Evolutionary conservation across 2,329 filamentous ascomycete genomes (phyloP).

Genomic region (Claviceps digitariae): DNA sequence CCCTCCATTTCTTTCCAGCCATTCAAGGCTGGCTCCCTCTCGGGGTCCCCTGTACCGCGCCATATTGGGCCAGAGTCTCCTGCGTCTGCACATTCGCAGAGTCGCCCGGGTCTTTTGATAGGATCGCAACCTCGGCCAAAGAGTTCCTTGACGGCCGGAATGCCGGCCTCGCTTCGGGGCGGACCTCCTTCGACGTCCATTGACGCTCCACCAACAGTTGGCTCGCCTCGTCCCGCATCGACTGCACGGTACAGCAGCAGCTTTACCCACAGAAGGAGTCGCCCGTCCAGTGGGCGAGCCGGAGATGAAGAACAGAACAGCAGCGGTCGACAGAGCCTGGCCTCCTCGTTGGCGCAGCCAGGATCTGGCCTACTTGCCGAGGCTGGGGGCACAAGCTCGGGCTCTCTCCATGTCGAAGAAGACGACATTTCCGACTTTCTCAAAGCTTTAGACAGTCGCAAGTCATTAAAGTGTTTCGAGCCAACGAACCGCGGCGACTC

Average conservation of each 20-base stretch:
- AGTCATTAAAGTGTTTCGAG: constrained; percentile 72
- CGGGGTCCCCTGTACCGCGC: constrained; percentile 59
- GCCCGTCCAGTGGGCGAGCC: constrained; percentile 58
- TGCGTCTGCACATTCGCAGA: constrained; percentile 40
- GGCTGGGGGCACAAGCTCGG: constrained; percentile 49
- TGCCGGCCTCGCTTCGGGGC: constrained; percentile 58
- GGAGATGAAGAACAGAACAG: constrained; percentile 61
- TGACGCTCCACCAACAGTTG: constrained; percentile 49
- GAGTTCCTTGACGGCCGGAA: constrained; percentile 60
- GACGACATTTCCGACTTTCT: constrained; percentile 91
- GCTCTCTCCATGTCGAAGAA: constrained; percentile 62
- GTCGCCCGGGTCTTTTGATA: constrained; percentile 32
- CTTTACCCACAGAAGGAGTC: constrained; percentile 72
- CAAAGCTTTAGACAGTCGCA: constrained; percentile 75
- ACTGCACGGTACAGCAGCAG: constrained; percentile 87
- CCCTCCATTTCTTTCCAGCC: constrained; percentile 85
- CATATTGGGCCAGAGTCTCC: constrained; percentile 36
- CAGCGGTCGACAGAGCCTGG: constrained; percentile 66
- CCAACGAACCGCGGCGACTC: constrained; percentile 52
- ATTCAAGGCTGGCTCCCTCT: constrained; percentile 93
- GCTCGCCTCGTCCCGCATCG: constrained; percentile 65
- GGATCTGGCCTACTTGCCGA: constrained; percentile 70
- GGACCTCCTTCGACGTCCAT: constrained; percentile 47
- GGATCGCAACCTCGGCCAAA: constrained; percentile 45
- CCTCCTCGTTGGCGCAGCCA: constrained; percentile 56